Percentiles rank a stretch among this genome's conserved stretches.
These are phyloP conservation scores for Nigrospora oryzae DNA, from an alignment of 2,329 filamentous ascomycete species.

Conservation along the genomic window DNA sequence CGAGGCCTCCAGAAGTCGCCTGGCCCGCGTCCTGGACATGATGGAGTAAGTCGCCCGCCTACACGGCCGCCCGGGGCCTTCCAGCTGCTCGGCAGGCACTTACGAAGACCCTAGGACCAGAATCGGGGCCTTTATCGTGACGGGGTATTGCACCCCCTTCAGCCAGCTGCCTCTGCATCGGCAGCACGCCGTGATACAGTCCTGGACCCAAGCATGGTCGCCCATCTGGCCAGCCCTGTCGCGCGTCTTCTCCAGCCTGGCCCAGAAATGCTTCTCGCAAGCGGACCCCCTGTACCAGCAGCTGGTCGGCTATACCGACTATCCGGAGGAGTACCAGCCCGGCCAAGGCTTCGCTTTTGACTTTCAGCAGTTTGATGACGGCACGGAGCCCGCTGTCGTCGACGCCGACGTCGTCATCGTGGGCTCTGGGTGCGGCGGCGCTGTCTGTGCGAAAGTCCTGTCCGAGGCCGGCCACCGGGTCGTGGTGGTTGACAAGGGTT, in stretches of 20 bases:
- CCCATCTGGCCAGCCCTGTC: constrained; percentile 44
- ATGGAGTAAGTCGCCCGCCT: constrained; percentile 31
- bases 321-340: constrained; percentile 41
- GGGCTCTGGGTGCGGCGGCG: constrained; percentile 81
- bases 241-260: constrained; percentile 45
- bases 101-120: constrained; percentile 39
- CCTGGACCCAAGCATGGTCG: constrained; percentile 52
- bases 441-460: constrained; percentile 71
- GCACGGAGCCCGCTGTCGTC: constrained; percentile 44
- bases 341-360: constrained; percentile 45
- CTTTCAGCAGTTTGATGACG: constrained; percentile 49
- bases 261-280: constrained; percentile 45
- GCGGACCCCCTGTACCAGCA: constrained; percentile 45
- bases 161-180: constrained; percentile 19
- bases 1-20: constrained; percentile 18
- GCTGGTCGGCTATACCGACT: constrained; percentile 49
- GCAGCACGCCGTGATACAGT: constrained; percentile 43
- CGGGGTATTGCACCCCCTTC: constrained; percentile 58
- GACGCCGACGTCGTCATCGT: constrained; percentile 79
- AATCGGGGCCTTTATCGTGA: constrained; percentile 55
- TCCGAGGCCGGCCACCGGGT: constrained; percentile 58
- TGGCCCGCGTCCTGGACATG: constrained; percentile 29
- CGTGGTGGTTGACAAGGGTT: constrained; percentile 74
- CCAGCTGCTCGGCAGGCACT: neutral
- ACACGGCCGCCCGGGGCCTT: too few relatives aligned